These are phyloP conservation scores for Pyricularia sp. DNA, from an alignment of 2,329 filamentous ascomycete genomes.

Conservation along the genomic window DNA sequence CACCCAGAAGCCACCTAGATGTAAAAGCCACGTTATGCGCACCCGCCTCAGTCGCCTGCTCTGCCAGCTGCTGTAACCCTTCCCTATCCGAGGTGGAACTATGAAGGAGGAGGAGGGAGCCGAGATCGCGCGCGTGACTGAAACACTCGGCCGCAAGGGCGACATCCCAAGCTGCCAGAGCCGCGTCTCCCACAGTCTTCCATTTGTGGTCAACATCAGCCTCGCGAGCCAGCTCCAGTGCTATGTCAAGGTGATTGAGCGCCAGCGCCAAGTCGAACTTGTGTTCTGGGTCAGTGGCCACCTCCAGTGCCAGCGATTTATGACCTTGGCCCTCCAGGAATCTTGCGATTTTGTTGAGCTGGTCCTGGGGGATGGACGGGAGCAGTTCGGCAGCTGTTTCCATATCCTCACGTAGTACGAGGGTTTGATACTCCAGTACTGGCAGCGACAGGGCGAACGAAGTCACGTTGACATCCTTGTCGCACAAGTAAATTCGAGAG, in stretches of 20 bases:
- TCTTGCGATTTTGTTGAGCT: constrained; percentile 95
- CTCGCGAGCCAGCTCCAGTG: constrained; percentile 71
- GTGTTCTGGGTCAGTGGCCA: constrained; percentile 91
- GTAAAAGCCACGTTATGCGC: constrained; percentile 92
- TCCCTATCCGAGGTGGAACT: constrained; percentile 73
- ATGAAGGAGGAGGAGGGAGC: constrained; percentile 80
- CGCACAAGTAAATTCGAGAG: constrained; percentile 86
- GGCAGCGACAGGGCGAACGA: constrained; percentile 86
- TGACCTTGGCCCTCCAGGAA: constrained; percentile 97
- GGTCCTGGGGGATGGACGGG: constrained; percentile 74
- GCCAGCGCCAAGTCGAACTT: constrained; percentile 87
- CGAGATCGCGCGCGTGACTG: constrained; percentile 78
- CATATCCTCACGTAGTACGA: constrained; percentile 89
- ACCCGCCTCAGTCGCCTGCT: constrained; percentile 65
- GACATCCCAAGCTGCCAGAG: constrained; percentile 79
- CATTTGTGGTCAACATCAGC: constrained; percentile 93
- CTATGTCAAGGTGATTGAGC: constrained; percentile 75
- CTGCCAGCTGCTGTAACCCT: constrained; percentile 57
- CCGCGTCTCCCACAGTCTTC: constrained; percentile 94
- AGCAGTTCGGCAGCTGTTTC: constrained; percentile 84
- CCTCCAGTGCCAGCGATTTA: constrained; percentile 89
- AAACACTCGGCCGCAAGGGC: constrained; percentile 89
- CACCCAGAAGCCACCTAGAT: constrained; percentile 77
- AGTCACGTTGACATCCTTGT: constrained; percentile 89
- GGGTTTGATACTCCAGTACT: constrained; percentile 92